These are phyloP conservation scores for Leishmania guyanensis DNA, from an alignment of 208 protist genomes.

Conservation along the genomic window DNA sequence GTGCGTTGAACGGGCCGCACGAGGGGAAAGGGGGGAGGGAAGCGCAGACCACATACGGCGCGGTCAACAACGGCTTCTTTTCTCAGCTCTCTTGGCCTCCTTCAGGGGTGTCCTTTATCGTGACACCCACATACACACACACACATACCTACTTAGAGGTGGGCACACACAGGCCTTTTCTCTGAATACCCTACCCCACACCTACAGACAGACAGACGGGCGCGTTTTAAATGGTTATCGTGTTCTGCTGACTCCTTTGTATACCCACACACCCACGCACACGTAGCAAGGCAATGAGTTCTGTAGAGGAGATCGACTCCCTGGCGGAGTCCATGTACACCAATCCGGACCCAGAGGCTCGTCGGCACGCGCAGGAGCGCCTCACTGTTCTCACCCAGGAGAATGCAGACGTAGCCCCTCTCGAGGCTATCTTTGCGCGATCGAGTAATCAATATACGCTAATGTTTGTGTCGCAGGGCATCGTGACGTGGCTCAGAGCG, in stretches of 20 bases:
- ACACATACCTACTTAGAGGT: neutral
- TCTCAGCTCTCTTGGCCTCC: conserved; percentile 1
- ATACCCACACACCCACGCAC: neutral
- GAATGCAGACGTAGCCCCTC: conserved; percentile 41
- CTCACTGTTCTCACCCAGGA: conserved; percentile 59
- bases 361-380: conserved; percentile 49
- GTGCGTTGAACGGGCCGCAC: too few relatives aligned
- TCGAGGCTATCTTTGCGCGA: conserved; percentile 56
- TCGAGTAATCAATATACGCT: conserved; percentile 82
- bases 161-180: neutral
- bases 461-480: conserved; percentile 69
- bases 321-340: conserved; percentile 76
- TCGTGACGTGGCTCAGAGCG: conserved; percentile 71
- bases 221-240: neutral
- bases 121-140: neutral
- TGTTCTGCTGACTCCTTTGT: neutral
- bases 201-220: neutral
- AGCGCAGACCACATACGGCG: neutral
- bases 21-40: too few relatives aligned
- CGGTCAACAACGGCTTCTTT: neutral
- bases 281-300: conserved; percentile 30
- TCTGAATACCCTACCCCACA: neutral
- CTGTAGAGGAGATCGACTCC: conserved; percentile 65
- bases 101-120: neutral
- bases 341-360: conserved; percentile 42